A percentile compares a stretch with the other conserved stretches of the same genome.
Evolutionary conservation across 2,329 filamentous ascomycete species (phyloP).

Genomic region (Colletotrichum abscissum): DNA sequence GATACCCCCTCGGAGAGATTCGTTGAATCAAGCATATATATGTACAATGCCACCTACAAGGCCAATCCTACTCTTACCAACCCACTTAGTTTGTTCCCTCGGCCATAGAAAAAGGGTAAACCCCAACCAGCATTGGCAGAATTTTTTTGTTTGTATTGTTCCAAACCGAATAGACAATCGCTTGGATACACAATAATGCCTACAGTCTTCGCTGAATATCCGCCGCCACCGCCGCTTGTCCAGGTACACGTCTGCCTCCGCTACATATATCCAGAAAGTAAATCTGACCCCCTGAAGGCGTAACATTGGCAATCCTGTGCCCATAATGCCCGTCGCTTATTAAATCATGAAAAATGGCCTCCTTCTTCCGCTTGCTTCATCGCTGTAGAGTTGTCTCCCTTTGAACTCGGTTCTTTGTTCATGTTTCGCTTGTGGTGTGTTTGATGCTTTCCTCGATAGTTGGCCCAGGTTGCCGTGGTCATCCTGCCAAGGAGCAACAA

Average conservation of each 20-base stretch:
- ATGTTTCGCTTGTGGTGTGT: neutral
- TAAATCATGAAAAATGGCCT: neutral
- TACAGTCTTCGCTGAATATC: neutral
- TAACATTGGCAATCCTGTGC: slow-evolving; percentile 7
- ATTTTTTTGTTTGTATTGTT: slow-evolving; percentile 9
- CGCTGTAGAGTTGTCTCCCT: neutral
- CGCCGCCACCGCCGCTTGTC: neutral
- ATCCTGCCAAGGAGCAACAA: neutral
- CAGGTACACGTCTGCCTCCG: neutral
- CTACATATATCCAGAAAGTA: slow-evolving; percentile 6
- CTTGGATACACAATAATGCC: slow-evolving; percentile 5
- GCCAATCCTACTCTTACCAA: neutral
- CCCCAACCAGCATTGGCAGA: neutral
- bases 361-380: slow-evolving; percentile 1
- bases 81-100: neutral
- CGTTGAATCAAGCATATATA: neutral
- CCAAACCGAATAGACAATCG: slow-evolving; percentile 1
- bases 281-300: neutral
- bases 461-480: neutral
- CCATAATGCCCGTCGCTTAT: neutral
- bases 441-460: neutral
- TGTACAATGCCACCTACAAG: slow-evolving; percentile 18
- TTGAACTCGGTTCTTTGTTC: neutral
- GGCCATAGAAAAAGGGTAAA: neutral
- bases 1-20: slow-evolving; percentile 28